phyloP scores from a whole-genome alignment of 768 basidiomycete genomes.

The Tulasnella sp. region DNA sequence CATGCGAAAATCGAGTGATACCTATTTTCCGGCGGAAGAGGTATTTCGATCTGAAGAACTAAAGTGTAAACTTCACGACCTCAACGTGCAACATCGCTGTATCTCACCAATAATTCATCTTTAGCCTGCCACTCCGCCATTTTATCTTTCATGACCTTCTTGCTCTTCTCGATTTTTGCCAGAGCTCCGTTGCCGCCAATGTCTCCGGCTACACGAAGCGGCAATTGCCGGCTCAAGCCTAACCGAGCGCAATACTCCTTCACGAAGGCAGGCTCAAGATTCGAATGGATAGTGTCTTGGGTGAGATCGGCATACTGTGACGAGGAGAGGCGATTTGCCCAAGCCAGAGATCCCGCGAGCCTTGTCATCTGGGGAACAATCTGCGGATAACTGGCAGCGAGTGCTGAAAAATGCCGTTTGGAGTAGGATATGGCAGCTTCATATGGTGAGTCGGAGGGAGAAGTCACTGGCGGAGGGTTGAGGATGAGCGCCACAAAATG shows the following conservation, averaged over 20 bases:
- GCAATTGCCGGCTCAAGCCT: conserved; percentile 81
- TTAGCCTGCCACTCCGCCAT: conserved; percentile 88
- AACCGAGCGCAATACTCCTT: conserved; percentile 81
- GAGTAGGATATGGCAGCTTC: conserved; percentile 41
- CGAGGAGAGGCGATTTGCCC: conserved; percentile 53
- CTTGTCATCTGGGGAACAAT: conserved; percentile 52
- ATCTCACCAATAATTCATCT: conserved; percentile 74
- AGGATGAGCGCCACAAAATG: conserved; percentile 75
- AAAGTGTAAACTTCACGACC: not conserved
- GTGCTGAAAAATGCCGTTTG: conserved; percentile 46
- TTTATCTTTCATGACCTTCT: conserved; percentile 84
- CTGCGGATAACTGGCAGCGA: conserved; percentile 45
- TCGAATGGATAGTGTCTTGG: conserved; percentile 56
- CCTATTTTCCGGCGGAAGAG: conserved; percentile 69
- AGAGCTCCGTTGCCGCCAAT: conserved; percentile 88
- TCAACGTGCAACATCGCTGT: conserved; percentile 14
- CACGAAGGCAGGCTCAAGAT: conserved; percentile 73
- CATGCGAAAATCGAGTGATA: conserved; percentile 98
- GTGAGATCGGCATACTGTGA: conserved; percentile 72
- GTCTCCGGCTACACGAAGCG: conserved; percentile 80
- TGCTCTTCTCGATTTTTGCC: conserved; percentile 85
- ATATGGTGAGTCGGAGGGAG: conserved; percentile 34
- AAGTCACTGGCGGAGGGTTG: conserved; percentile 44
- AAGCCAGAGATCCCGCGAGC: conserved; percentile 44
- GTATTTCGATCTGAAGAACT: conserved; percentile 74